A percentile compares a stretch with the other conserved stretches of the same genome.
These are phyloP conservation scores for Quercus aquifolioides DNA, from an alignment of 306 rosid species.

Conservation along the genomic window DNA sequence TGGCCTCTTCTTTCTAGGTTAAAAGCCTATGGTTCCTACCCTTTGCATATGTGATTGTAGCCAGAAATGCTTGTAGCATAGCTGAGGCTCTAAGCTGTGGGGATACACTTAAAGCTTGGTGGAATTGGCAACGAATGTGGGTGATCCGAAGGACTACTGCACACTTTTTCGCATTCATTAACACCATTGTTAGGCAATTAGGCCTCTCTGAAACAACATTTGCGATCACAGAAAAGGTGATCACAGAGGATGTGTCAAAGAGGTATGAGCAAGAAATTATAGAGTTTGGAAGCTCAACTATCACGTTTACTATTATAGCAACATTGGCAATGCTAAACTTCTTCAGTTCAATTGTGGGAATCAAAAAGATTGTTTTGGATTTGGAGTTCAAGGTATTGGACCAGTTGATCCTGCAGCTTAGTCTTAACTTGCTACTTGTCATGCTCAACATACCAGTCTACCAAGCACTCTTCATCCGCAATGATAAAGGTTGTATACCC, in stretches of 20 bases:
- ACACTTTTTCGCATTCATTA: constrained; percentile 47
- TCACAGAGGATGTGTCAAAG: constrained; percentile 39
- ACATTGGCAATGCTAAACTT: constrained; percentile 58
- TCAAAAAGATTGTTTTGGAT: constrained; percentile 25
- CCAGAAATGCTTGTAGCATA: constrained; percentile 34
- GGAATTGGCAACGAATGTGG: constrained; percentile 57
- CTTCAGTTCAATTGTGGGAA: constrained; percentile 35
- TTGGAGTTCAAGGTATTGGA: background rate
- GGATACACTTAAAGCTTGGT: constrained; percentile 51
- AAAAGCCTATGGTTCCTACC: constrained; percentile 62
- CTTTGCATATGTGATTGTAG: constrained; percentile 56
- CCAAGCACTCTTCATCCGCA: constrained; percentile 58
- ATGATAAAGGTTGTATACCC: constrained; percentile 47
- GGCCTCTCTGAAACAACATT: constrained; percentile 52
- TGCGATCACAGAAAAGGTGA: constrained; percentile 43
- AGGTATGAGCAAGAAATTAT: constrained; percentile 50
- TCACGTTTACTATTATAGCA: constrained; percentile 38
- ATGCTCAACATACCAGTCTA: constrained; percentile 31
- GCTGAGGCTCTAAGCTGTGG: constrained; percentile 43
- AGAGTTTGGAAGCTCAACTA: constrained; percentile 58
- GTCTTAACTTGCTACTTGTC: constrained; percentile 14
- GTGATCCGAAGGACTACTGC: constrained; percentile 51
- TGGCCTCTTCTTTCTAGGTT: constrained; percentile 23
- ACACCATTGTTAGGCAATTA: constrained; percentile 32
- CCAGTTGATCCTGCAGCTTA: constrained; percentile 20